Conservation (phyloP, 225 moss, liverwort and hornwort species). For the Physcomitrium patens region DNA sequence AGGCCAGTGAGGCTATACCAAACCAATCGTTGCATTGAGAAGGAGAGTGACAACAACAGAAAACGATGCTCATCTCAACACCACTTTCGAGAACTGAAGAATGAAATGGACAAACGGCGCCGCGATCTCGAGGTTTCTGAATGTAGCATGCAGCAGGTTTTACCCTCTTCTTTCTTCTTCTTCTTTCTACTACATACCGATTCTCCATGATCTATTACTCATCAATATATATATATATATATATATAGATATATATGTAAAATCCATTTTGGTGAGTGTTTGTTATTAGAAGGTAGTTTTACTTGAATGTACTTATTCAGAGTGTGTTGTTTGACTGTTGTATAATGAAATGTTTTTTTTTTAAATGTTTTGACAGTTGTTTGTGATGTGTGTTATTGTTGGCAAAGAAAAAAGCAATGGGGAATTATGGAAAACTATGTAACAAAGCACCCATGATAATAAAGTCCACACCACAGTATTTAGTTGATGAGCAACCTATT, state of each 20-base stretch:
- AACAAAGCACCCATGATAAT: conserved; percentile 18
- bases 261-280: too few species aligned
- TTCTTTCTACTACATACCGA: too few species aligned
- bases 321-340: too few species aligned
- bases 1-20: neutral
- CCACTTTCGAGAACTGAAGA: conserved; percentile 40
- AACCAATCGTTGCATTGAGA: neutral
- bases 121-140: conserved; percentile 46
- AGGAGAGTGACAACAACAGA: conserved; percentile 14
- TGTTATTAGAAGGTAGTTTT: too few species aligned
- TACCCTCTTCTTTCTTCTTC: neutral
- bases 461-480: conserved; percentile 1
- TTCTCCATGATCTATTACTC: too few species aligned
- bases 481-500: neutral
- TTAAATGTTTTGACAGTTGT: neutral
- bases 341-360: too few species aligned
- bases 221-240: neutral
- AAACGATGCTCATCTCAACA: conserved; percentile 35
- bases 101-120: conserved; percentile 45
- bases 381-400: neutral
- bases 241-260: too few species aligned
- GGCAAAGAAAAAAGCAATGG: conserved; percentile 34
- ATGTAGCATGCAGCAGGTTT: conserved; percentile 52
- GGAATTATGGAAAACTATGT: conserved; percentile 38
- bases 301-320: too few species aligned